Percentiles rank a stretch among this genome's conserved stretches.
Conservation (phyloP, 805 yeast species). For the Metschnikowia santaceciliae region DNA sequence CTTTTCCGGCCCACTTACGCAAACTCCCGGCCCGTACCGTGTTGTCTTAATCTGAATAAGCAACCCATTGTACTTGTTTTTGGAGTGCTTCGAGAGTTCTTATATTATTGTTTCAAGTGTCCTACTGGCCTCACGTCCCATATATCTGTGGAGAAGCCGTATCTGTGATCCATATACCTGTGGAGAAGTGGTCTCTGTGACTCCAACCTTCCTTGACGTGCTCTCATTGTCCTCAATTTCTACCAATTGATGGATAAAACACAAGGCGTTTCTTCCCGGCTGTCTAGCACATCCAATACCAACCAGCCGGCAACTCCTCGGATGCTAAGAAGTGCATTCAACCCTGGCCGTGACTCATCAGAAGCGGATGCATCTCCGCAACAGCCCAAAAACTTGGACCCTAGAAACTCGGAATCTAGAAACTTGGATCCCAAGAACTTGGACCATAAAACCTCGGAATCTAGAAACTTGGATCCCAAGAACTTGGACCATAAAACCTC, state of each 20-base stretch:
- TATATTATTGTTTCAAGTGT: background rate
- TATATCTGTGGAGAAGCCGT: background rate
- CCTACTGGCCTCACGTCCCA: background rate
- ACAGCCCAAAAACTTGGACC: background rate
- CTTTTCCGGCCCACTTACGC: background rate
- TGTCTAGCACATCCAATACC: slow-evolving; percentile 3
- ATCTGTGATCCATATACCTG: background rate
- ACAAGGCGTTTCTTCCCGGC: background rate
- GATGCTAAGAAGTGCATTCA: slow-evolving; percentile 53
- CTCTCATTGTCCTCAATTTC: background rate
- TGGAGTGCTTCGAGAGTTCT: background rate
- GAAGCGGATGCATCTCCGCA: slow-evolving; percentile 6
- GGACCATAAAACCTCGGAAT: background rate
- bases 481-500: background rate
- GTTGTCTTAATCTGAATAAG: background rate
- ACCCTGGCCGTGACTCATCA: slow-evolving; percentile 6
- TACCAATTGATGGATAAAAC: background rate
- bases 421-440: background rate
- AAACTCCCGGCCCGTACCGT: background rate
- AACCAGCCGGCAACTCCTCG: slow-evolving; percentile 62
- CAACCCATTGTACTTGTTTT: background rate
- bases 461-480: background rate
- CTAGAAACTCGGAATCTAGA: background rate
- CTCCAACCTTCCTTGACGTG: background rate
- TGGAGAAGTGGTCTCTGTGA: background rate